These are phyloP conservation scores for Penicillium sp. DNA, from an alignment of 2,329 filamentous ascomycete species.

Conservation along the genomic window DNA sequence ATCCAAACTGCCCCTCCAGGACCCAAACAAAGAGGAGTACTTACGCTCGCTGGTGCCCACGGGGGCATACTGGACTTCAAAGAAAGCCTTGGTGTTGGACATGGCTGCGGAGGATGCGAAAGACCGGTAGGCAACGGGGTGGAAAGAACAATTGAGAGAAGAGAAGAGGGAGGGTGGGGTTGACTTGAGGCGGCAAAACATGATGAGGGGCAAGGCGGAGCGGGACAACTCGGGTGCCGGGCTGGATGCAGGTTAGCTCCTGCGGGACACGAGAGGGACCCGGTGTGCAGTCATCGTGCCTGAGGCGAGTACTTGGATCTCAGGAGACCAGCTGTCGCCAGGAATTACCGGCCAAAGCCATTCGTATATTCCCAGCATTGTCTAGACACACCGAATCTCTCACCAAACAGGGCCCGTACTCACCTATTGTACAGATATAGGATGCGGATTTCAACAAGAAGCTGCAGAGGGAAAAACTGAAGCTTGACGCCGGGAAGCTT, in stretches of 20 bases:
- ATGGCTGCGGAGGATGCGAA: conserved; percentile 63
- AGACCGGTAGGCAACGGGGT: conserved; percentile 24
- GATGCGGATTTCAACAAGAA: conserved; percentile 10
- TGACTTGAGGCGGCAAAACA: conserved; percentile 41
- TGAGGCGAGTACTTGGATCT: conserved; percentile 7
- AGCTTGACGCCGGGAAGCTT: conserved; percentile 20
- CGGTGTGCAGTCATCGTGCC: conserved; percentile 16
- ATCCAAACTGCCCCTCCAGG: conserved; percentile 13
- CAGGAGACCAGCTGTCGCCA: conserved; percentile 8
- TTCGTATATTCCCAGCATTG: background rate
- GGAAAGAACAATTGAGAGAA: conserved; percentile 37
- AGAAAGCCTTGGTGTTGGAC: conserved; percentile 63
- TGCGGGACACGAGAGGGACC: conserved; percentile 16
- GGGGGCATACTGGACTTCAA: conserved; percentile 62
- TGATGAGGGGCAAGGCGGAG: conserved; percentile 35
- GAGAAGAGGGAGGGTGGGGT: conserved; percentile 44
- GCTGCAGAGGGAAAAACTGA: conserved; percentile 20
- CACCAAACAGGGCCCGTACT: conserved; percentile 5
- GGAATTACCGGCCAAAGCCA: background rate
- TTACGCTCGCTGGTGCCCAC: conserved; percentile 27
- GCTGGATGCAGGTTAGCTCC: conserved; percentile 21
- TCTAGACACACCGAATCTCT: background rate
- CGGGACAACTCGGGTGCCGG: conserved; percentile 25
- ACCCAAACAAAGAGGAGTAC: conserved; percentile 20
- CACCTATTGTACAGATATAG: conserved; percentile 16